phyloP scores from a whole-genome alignment of 306 rosid species.

The Pyrus pyrifolia region DNA sequence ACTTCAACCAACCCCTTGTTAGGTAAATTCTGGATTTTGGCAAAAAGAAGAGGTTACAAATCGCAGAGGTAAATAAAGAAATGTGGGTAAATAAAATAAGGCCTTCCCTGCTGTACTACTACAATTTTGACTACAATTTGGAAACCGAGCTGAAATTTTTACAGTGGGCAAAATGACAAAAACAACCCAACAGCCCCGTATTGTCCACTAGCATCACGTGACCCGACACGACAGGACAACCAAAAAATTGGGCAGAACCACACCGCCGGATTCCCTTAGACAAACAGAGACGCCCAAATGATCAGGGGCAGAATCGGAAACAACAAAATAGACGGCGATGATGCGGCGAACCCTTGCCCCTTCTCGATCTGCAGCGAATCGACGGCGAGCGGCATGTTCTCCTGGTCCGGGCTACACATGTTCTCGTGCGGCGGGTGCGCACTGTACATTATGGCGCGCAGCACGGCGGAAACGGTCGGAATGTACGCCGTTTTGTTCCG shows the following conservation, averaged over 20 bases:
- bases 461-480: conserved; percentile 92
- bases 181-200: conserved; percentile 23
- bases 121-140: background rate
- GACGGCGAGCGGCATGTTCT: conserved; percentile 98
- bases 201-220: conserved; percentile 79
- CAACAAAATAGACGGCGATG: conserved; percentile 13
- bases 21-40: no score
- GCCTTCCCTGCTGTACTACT: background rate
- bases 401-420: conserved; percentile 93
- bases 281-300: conserved; percentile 16
- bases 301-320: conserved; percentile 42
- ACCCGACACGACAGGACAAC: conserved; percentile 25
- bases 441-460: conserved; percentile 93
- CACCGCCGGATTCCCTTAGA: background rate
- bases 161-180: conserved; percentile 38
- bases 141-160: conserved; percentile 34
- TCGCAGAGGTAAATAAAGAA: no score
- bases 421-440: conserved; percentile 70
- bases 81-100: background rate
- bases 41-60: no score
- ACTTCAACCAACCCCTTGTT: no score
- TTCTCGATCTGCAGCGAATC: conserved; percentile 76
- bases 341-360: conserved; percentile 26
- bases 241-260: conserved; percentile 20
- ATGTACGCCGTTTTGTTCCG: conserved; percentile 86